A percentile compares a stretch with the other conserved stretches of the same genome.
Evolutionary conservation across 352 stramenopile genomes (phyloP).

Genomic region (Globisporangium solare): DNA sequence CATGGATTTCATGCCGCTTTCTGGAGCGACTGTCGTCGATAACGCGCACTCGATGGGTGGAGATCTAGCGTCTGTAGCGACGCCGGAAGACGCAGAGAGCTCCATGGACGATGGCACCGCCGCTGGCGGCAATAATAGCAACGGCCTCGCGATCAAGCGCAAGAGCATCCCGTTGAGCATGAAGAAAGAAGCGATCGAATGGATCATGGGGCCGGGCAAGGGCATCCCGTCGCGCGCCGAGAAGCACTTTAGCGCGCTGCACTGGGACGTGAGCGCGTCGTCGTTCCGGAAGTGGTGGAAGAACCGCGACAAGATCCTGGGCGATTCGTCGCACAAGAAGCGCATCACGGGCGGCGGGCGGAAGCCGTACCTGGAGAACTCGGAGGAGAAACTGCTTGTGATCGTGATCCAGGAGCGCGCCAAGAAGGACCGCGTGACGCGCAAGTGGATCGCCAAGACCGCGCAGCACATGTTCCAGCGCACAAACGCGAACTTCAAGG

Average conservation of each 20-base stretch:
- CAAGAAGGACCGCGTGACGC: slow-evolving; percentile 75
- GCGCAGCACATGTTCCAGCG: slow-evolving; percentile 83
- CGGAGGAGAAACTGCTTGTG: slow-evolving; percentile 68
- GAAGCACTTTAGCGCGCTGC: slow-evolving; percentile 66
- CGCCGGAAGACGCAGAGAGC: not conserved
- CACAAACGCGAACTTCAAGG: slow-evolving; percentile 65
- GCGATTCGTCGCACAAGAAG: slow-evolving; percentile 65
- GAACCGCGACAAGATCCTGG: slow-evolving; percentile 76
- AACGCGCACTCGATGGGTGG: slow-evolving; percentile 5
- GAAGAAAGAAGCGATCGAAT: slow-evolving; percentile 82
- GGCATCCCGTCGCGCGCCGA: slow-evolving; percentile 63
- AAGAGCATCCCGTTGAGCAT: slow-evolving; percentile 79
- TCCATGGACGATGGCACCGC: not conserved
- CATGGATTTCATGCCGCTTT: slow-evolving; percentile 30
- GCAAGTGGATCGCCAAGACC: slow-evolving; percentile 82
- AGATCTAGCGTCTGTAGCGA: not conserved
- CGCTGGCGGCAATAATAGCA: not conserved
- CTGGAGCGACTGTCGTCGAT: slow-evolving; percentile 15
- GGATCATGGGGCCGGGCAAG: slow-evolving; percentile 70
- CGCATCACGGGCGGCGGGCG: slow-evolving; percentile 62
- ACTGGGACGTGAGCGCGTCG: slow-evolving; percentile 73
- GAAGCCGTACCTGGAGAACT: slow-evolving; percentile 65
- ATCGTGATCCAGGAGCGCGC: slow-evolving; percentile 70
- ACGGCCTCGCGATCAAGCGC: slow-evolving; percentile 32
- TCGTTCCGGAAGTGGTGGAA: slow-evolving; percentile 86